A percentile compares a stretch with the other conserved stretches of the same genome.
phyloP scores from a whole-genome alignment of 1,284 basidiomycete genomes.

The Ustilago tritici region DNA sequence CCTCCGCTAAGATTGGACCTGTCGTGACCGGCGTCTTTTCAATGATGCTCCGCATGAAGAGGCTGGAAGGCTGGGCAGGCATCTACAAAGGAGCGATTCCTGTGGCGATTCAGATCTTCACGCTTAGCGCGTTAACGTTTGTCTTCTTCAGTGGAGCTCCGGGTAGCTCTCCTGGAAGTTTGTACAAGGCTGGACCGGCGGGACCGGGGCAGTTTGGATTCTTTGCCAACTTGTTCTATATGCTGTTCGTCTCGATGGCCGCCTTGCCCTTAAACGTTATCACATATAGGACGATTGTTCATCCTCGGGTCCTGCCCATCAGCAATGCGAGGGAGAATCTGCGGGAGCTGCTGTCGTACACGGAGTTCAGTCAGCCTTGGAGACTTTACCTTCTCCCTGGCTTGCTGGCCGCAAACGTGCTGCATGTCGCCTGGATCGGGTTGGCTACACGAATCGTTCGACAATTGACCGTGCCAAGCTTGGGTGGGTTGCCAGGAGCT shows the following conservation, averaged over 20 bases:
- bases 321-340: conserved; percentile 46
- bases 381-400: conserved; percentile 61
- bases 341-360: conserved; percentile 57
- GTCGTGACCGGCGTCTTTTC: conserved; percentile 60
- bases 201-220: conserved; percentile 60
- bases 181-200: conserved; percentile 59
- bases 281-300: conserved; percentile 62
- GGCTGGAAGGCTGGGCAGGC: conserved; percentile 66
- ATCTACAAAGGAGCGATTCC: conserved; percentile 63
- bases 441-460: conserved; percentile 55
- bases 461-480: conserved; percentile 56
- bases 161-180: conserved; percentile 43
- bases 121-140: conserved; percentile 48
- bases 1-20: conserved; percentile 66
- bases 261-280: conserved; percentile 64
- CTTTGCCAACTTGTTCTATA: conserved; percentile 59
- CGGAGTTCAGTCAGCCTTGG: conserved; percentile 65
- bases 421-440: conserved; percentile 61
- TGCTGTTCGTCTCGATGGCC: conserved; percentile 53
- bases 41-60: conserved; percentile 62
- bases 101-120: conserved; percentile 48
- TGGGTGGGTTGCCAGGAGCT: conserved; percentile 50
- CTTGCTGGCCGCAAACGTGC: conserved; percentile 54
- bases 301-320: conserved; percentile 58
- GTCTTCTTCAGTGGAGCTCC: conserved; percentile 52